Conservation (phyloP, 495 filamentous ascomycete species). For the Hypoxylon cercidicola region DNA sequence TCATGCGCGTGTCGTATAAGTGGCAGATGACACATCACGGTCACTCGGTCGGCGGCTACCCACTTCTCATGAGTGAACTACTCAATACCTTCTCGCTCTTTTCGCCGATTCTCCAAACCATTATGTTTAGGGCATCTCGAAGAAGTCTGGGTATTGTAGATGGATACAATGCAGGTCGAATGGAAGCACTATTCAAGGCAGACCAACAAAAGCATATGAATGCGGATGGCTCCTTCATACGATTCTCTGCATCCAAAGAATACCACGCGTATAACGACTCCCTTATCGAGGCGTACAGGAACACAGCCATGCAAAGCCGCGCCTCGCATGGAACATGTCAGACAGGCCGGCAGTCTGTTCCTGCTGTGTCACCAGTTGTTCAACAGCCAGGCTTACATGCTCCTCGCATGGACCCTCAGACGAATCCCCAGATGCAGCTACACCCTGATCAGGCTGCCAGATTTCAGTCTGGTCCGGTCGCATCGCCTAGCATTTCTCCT, state of each 20-base stretch:
- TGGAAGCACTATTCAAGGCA: conserved; percentile 52
- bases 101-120: conserved; percentile 66
- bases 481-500: conserved; percentile 3
- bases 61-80: conserved; percentile 71
- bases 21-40: conserved; percentile 25
- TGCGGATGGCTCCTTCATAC: conserved; percentile 15
- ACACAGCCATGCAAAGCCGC: conserved; percentile 8
- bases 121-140: conserved; percentile 68
- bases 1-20: conserved; percentile 49
- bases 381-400: conserved; percentile 15
- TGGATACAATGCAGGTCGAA: conserved; percentile 27
- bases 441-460: background rate
- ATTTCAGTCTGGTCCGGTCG: background rate
- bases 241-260: background rate
- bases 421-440: background rate
- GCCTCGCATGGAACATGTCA: background rate
- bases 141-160: conserved; percentile 50
- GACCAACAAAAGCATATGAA: conserved; percentile 46
- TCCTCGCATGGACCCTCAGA: conserved; percentile 14
- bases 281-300: conserved; percentile 20
- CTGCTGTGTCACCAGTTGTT: conserved; percentile 1
- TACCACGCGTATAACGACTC: conserved; percentile 32
- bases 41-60: conserved; percentile 52
- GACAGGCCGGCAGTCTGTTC: conserved; percentile 6
- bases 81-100: conserved; percentile 56